Percentiles rank a stretch among this genome's conserved stretches.
Evolutionary conservation across 2,329 filamentous ascomycete genomes (phyloP).

Genomic region (Aspergillus brasiliensis): DNA sequence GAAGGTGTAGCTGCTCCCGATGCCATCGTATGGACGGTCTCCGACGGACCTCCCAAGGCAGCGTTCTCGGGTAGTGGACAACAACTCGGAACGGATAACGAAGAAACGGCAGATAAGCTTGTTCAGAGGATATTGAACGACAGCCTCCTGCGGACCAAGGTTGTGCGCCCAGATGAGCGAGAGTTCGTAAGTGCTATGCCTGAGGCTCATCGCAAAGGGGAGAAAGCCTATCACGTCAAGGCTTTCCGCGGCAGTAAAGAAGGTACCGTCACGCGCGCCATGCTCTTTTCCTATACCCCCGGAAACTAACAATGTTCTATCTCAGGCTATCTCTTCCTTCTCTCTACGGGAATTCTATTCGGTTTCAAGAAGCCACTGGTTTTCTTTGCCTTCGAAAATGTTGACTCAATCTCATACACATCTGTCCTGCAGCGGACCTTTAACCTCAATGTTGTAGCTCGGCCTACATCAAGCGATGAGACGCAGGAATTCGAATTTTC

Average conservation of each 20-base stretch:
- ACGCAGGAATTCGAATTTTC: slow-evolving; percentile 63
- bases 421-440: slow-evolving; percentile 67
- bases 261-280: slow-evolving; percentile 44
- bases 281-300: background rate
- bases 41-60: slow-evolving; percentile 54
- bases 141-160: slow-evolving; percentile 49
- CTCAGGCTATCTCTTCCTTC: slow-evolving; percentile 64
- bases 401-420: slow-evolving; percentile 65
- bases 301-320: background rate
- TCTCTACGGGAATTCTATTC: slow-evolving; percentile 62
- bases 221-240: slow-evolving; percentile 66
- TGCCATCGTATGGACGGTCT: slow-evolving; percentile 62
- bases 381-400: slow-evolving; percentile 62
- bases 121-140: slow-evolving; percentile 52
- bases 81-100: slow-evolving; percentile 46
- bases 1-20: slow-evolving; percentile 50
- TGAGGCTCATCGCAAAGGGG: slow-evolving; percentile 63
- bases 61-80: slow-evolving; percentile 47
- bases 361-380: slow-evolving; percentile 67
- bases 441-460: slow-evolving; percentile 61
- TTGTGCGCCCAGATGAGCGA: slow-evolving; percentile 56
- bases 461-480: slow-evolving; percentile 40
- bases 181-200: slow-evolving; percentile 63
- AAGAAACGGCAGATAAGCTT: slow-evolving; percentile 50
- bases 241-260: slow-evolving; percentile 67